Conservation (phyloP, 768 basidiomycete species). For the Tricholoma sp. region DNA sequence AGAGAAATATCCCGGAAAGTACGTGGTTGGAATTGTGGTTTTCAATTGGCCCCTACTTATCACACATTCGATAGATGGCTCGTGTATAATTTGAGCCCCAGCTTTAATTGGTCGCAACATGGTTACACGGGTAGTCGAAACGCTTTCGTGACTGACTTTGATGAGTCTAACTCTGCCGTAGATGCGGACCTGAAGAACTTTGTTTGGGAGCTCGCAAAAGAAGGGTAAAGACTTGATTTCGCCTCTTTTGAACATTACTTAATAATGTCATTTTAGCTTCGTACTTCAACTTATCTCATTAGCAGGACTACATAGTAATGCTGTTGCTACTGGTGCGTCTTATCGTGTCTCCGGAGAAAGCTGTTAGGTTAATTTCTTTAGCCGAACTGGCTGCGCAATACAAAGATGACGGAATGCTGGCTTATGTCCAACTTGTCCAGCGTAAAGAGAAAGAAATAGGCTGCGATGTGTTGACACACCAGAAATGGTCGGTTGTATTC, state of each 20-base stretch:
- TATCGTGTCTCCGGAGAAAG: not conserved
- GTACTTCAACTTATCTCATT: constrained; percentile 87
- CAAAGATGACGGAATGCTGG: constrained; percentile 88
- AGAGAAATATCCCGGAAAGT: constrained; percentile 70
- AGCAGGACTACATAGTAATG: constrained; percentile 84
- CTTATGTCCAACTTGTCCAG: constrained; percentile 87
- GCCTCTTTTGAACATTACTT: not conserved
- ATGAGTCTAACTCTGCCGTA: constrained; percentile 18
- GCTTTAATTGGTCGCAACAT: constrained; percentile 87
- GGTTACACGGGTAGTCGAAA: constrained; percentile 59
- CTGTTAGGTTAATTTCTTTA: constrained; percentile 19
- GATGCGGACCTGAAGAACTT: constrained; percentile 79
- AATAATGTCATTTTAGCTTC: constrained; percentile 45
- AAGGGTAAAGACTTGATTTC: constrained; percentile 49
- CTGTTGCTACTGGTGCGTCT: constrained; percentile 62
- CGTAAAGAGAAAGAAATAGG: constrained; percentile 84
- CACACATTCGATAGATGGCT: constrained; percentile 51
- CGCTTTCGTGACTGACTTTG: not conserved
- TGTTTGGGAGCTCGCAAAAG: constrained; percentile 85
- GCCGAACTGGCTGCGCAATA: constrained; percentile 77
- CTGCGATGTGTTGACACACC: constrained; percentile 88
- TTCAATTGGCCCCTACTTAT: not conserved
- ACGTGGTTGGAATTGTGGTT: constrained; percentile 12
- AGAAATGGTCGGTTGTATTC: constrained; percentile 68
- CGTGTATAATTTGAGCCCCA: constrained; percentile 91